A percentile compares a stretch with the other conserved stretches of the same genome.
phyloP scores from a whole-genome alignment of 768 basidiomycete species.

The Agaricus blazei region DNA sequence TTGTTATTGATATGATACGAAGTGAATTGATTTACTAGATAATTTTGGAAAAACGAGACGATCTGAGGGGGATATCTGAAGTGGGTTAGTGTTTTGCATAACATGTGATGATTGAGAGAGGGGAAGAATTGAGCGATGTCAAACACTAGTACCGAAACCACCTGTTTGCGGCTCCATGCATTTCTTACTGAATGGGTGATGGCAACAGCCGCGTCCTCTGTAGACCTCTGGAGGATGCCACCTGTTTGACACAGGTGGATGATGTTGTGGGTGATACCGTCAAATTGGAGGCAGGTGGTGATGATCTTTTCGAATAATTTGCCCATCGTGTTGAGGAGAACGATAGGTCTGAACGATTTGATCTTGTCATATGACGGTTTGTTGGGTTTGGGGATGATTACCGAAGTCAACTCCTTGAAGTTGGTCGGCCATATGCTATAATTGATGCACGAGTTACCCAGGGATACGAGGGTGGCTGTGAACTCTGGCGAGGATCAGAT shows the following conservation, averaged over 20 bases:
- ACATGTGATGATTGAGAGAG: no score
- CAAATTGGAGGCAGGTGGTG: not conserved
- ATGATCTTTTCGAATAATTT: constrained; percentile 4
- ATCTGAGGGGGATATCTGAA: no score
- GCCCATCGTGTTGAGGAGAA: constrained; percentile 3
- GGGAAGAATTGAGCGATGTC: not conserved
- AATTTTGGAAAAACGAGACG: no score
- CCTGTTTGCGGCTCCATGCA: not conserved
- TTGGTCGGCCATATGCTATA: not conserved
- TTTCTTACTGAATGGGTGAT: not conserved
- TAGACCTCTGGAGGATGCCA: not conserved
- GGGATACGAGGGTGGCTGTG: no score
- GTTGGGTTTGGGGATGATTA: not conserved
- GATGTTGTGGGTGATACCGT: not conserved
- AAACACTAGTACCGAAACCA: not conserved
- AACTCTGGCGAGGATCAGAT: no score
- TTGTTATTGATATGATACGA: no score
- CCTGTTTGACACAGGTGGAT: not conserved
- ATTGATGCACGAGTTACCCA: no score
- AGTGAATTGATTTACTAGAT: no score
- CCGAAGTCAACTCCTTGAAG: not conserved
- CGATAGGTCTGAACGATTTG: not conserved
- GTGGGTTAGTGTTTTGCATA: no score
- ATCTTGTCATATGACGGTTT: not conserved
- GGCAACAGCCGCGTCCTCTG: not conserved